Evolutionary conservation across 352 stramenopile species (phyloP).

Genomic region (Nothophytophthora sp.): DNA sequence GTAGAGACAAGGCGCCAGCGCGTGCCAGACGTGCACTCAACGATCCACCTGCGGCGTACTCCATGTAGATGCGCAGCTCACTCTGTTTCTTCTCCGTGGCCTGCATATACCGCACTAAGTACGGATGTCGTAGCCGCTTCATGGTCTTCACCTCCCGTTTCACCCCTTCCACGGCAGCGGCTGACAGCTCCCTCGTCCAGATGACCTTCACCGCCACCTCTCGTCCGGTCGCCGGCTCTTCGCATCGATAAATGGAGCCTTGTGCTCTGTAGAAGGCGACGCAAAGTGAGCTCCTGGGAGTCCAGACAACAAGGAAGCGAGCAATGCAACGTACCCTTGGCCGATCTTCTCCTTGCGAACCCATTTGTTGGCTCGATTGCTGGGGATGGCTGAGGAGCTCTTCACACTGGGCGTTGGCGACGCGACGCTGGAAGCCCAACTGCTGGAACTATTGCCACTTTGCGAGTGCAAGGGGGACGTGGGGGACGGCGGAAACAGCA

Average conservation of each 20-base stretch:
- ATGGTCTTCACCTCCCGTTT: constrained; percentile 73
- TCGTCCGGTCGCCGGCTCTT: constrained; percentile 47
- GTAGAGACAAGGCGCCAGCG: constrained; percentile 43
- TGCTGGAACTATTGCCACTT: constrained; percentile 19
- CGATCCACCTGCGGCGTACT: constrained; percentile 85
- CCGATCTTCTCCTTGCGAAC: constrained; percentile 82
- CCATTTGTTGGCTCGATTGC: constrained; percentile 34
- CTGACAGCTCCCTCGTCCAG: constrained; percentile 53
- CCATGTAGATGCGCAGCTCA: constrained; percentile 83
- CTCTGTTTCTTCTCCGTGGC: constrained; percentile 60
- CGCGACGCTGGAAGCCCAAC: constrained; percentile 15
- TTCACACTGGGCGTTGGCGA: constrained; percentile 20
- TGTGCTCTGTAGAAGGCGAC: constrained; percentile 38
- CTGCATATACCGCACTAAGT: constrained; percentile 73
- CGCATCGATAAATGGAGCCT: constrained; percentile 72
- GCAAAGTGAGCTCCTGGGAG: constrained; percentile 3
- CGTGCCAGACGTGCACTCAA: constrained; percentile 62
- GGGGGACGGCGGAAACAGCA: constrained; percentile 26
- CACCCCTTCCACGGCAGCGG: constrained; percentile 50
- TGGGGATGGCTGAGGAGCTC: constrained; percentile 8
- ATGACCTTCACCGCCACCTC: constrained; percentile 77
- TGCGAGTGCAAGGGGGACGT: constrained; percentile 41
- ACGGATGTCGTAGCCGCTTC: constrained; percentile 53
- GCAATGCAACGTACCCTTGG: constrained; percentile 45
- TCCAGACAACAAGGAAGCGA: neutral